A percentile compares a stretch with the other conserved stretches of the same genome.
Evolutionary conservation across 306 rosid genomes (phyloP).

Genomic region (Cicer pinnatifidum): DNA sequence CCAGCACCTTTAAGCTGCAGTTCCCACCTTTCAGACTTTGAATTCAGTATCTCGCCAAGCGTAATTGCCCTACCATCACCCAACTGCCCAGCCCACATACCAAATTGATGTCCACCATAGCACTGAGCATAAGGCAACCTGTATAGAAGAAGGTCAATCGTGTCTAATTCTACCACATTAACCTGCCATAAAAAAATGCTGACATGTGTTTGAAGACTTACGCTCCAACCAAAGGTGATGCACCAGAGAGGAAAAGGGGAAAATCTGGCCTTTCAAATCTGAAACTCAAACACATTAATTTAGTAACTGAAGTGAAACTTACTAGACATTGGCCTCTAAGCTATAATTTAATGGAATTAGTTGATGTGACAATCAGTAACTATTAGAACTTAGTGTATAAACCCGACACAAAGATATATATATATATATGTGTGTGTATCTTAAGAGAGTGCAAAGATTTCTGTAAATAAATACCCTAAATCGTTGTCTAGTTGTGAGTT

Average conservation of each 20-base stretch:
- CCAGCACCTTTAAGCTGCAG: constrained; percentile 98
- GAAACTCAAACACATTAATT: constrained; percentile 52
- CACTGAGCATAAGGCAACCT: constrained; percentile 96
- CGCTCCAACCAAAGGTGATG: constrained; percentile 77
- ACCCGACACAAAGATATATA: background rate
- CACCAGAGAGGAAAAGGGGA: constrained; percentile 82
- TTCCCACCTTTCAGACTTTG: constrained; percentile 89
- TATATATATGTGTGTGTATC: background rate
- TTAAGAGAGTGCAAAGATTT: background rate
- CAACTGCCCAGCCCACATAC: constrained; percentile 99
- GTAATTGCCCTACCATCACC: constrained; percentile 99
- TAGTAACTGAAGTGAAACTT: constrained; percentile 39
- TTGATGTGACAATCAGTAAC: background rate
- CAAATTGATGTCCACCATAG: constrained; percentile 98
- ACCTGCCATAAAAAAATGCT: constrained; percentile 6
- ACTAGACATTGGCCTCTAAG: background rate
- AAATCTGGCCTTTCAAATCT: constrained; percentile 92
- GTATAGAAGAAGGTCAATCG: constrained; percentile 40
- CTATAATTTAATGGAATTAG: background rate
- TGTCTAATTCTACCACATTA: constrained; percentile 33
- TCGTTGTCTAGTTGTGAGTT: background rate
- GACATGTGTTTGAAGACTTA: constrained; percentile 58
- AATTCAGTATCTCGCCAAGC: constrained; percentile 85
- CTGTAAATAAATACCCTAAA: background rate
- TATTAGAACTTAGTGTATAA: background rate